Evolutionary conservation across 179 eudicot species (phyloP).

Genomic region (Beta macrorhiza): DNA sequence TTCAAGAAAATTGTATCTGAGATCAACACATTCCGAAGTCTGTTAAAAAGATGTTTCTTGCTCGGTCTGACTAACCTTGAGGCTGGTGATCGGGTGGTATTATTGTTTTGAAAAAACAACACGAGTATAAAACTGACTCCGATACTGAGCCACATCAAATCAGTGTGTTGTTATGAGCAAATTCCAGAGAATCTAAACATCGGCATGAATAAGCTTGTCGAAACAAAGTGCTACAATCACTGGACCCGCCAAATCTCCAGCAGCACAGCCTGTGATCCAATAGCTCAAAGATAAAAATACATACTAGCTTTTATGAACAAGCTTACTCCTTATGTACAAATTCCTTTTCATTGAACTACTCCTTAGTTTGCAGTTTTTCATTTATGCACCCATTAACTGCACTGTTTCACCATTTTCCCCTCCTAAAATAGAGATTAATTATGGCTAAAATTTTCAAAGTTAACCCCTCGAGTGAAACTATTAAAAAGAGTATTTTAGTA

Average conservation of each 20-base stretch:
- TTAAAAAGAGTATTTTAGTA: too few relatives aligned
- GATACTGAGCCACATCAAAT: slow-evolving; percentile 3
- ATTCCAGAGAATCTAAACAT: slow-evolving; percentile 27
- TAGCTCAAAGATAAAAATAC: neutral
- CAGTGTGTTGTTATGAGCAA: neutral
- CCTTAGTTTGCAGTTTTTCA: neutral
- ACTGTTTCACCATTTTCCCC: neutral
- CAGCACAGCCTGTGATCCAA: slow-evolving; percentile 59
- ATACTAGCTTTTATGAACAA: neutral
- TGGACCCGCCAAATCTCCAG: slow-evolving; percentile 86
- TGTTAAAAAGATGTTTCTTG: neutral
- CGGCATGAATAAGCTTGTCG: slow-evolving; percentile 48
- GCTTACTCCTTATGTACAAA: neutral
- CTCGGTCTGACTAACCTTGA: slow-evolving; percentile 21
- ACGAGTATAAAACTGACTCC: slow-evolving; percentile 12
- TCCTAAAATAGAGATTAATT: too few relatives aligned
- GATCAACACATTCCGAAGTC: slow-evolving; percentile 12
- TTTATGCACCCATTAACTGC: neutral
- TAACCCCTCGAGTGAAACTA: too few relatives aligned
- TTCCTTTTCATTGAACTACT: neutral
- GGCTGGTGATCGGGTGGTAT: neutral
- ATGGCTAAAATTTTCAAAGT: too few relatives aligned
- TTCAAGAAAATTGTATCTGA: neutral
- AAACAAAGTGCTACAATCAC: slow-evolving; percentile 56
- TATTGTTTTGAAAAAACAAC: neutral